A percentile compares a stretch with the other conserved stretches of the same genome.
Evolutionary conservation across 2,329 filamentous ascomycete species (phyloP).

Genomic region (Fusarium devonianum): DNA sequence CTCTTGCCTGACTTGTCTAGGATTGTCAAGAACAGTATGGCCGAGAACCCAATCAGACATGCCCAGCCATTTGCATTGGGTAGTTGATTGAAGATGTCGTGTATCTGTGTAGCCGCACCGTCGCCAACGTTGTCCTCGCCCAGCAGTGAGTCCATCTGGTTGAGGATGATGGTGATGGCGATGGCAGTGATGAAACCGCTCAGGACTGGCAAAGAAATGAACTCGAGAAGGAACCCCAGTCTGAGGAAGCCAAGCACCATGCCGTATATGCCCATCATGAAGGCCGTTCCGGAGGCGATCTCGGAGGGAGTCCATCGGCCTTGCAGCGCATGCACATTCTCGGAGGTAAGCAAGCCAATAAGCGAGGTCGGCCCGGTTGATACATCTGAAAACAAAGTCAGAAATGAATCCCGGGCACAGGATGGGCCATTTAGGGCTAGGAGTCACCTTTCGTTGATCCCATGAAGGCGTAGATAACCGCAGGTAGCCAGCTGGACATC

Average conservation of each 20-base stretch:
- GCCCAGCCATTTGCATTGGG: slow-evolving; percentile 65
- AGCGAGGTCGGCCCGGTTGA: slow-evolving; percentile 71
- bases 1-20: slow-evolving; percentile 65
- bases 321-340: slow-evolving; percentile 62
- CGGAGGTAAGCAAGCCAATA: slow-evolving; percentile 67
- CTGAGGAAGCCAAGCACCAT: slow-evolving; percentile 67
- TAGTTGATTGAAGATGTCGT: slow-evolving; percentile 63
- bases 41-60: slow-evolving; percentile 64
- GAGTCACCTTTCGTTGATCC: slow-evolving; percentile 66
- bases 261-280: slow-evolving; percentile 69
- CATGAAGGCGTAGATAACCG: slow-evolving; percentile 64
- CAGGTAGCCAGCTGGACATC: slow-evolving; percentile 66
- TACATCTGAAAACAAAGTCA: slow-evolving; percentile 53
- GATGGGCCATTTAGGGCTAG: not conserved
- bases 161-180: slow-evolving; percentile 69
- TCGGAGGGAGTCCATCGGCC: slow-evolving; percentile 61
- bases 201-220: slow-evolving; percentile 69
- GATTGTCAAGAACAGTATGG: slow-evolving; percentile 61
- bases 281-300: slow-evolving; percentile 67
- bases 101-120: slow-evolving; percentile 64
- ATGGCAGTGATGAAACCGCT: slow-evolving; percentile 72
- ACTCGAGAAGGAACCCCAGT: slow-evolving; percentile 70
- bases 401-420: not conserved
- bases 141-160: slow-evolving; percentile 68
- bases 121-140: slow-evolving; percentile 59